phyloP scores from a whole-genome alignment of 768 basidiomycete species.

The Lentinula edodes region DNA sequence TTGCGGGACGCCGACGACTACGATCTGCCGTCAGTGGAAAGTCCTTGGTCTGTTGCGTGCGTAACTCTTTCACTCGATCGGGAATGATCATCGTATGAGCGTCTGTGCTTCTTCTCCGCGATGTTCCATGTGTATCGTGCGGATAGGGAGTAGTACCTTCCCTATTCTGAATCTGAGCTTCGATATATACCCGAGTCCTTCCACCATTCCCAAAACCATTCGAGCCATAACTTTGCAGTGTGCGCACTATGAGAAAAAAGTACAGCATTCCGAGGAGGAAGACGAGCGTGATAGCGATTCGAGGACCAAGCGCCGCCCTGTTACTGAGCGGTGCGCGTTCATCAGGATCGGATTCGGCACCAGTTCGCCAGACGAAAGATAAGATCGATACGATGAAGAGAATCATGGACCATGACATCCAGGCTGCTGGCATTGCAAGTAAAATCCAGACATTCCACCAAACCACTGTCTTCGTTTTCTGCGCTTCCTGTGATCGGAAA shows the following conservation, averaged over 20 bases:
- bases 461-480: conserved; percentile 17
- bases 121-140: neutral
- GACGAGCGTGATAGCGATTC: conserved; percentile 49
- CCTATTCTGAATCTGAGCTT: neutral
- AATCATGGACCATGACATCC: conserved; percentile 60
- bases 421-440: conserved; percentile 45
- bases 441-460: conserved; percentile 53
- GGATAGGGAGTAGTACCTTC: neutral
- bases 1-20: neutral
- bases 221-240: conserved; percentile 54
- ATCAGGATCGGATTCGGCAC: conserved; percentile 35
- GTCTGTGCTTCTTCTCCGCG: neutral
- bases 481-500: conserved; percentile 20
- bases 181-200: neutral
- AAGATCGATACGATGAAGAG: conserved; percentile 59
- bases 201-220: neutral
- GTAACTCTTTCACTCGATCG: neutral
- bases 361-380: conserved; percentile 63
- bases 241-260: conserved; percentile 53
- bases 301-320: conserved; percentile 39
- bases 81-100: neutral
- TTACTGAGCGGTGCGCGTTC: conserved; percentile 31
- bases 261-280: conserved; percentile 58
- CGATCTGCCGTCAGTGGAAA: neutral
- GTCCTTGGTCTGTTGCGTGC: neutral